Evolutionary conservation across 768 basidiomycete genomes (phyloP).

Genomic region (Saitozyma podzolica): DNA sequence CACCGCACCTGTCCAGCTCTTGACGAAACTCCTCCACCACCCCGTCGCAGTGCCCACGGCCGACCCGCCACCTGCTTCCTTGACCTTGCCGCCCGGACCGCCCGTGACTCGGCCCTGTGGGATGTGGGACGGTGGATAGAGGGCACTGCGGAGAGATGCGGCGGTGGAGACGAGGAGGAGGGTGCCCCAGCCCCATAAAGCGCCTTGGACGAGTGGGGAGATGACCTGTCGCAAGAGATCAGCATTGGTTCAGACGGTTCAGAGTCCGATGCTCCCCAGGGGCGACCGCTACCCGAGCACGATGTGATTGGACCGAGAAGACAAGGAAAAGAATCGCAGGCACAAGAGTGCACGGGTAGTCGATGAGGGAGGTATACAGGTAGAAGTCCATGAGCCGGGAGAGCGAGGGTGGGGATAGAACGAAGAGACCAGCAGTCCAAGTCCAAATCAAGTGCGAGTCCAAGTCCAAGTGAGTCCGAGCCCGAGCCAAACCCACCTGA

Average conservation of each 20-base stretch:
- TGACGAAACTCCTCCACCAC: conserved; percentile 48
- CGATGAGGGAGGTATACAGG: no score
- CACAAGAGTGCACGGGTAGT: neutral
- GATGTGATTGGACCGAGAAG: neutral
- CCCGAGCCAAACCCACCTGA: conserved; percentile 35
- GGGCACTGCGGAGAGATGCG: conserved; percentile 21
- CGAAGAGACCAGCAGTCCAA: neutral
- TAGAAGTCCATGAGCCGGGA: no score
- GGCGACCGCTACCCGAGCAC: neutral
- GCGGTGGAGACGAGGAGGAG: conserved; percentile 38
- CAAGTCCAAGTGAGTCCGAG: no score
- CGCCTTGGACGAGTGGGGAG: conserved; percentile 50
- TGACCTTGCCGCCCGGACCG: conserved; percentile 28
- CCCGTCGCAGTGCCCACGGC: conserved; percentile 36
- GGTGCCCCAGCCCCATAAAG: conserved; percentile 47
- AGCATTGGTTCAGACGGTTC: neutral
- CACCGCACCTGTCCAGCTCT: conserved; percentile 46
- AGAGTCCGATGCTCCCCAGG: no score
- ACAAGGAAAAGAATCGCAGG: neutral
- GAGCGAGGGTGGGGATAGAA: no score
- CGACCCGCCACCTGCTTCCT: conserved; percentile 30
- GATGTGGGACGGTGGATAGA: conserved; percentile 44
- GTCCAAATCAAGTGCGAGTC: no score
- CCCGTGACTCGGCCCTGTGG: conserved; percentile 38
- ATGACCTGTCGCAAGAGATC: conserved; percentile 24